phyloP scores from a whole-genome alignment of 805 yeast species.

The Suhomyces xylopsoci region DNA sequence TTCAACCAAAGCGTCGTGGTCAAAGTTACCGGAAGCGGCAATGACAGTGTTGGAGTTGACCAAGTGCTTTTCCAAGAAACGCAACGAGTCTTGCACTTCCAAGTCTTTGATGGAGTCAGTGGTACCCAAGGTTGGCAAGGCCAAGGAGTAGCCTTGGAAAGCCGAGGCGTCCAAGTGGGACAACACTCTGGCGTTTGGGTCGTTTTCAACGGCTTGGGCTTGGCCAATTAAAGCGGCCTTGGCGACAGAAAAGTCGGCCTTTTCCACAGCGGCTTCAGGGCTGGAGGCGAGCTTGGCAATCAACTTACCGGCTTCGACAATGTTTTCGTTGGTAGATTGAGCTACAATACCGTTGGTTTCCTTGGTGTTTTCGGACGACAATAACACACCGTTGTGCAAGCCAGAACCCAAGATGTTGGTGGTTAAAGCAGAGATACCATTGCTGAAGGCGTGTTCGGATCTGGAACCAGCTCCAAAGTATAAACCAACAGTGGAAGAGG shows the following conservation, averaged over 20 bases:
- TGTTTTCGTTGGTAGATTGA: conserved; percentile 49
- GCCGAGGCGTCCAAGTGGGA: conserved; percentile 83
- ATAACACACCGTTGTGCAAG: conserved; percentile 52
- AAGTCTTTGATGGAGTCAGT: conserved; percentile 58
- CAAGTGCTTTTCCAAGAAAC: conserved; percentile 55
- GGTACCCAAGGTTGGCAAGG: conserved; percentile 76
- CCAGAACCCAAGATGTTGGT: conserved; percentile 46
- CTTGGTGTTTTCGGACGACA: conserved; percentile 53
- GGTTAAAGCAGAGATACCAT: conserved; percentile 72
- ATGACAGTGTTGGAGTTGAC: conserved; percentile 65
- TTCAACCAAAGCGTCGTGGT: conserved; percentile 67
- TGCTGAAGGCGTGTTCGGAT: conserved; percentile 75
- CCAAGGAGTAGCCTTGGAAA: conserved; percentile 80
- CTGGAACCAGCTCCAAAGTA: conserved; percentile 77
- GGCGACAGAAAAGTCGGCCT: conserved; percentile 46
- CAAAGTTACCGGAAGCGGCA: conserved; percentile 67
- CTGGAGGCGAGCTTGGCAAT: conserved; percentile 45
- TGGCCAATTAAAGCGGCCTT: conserved; percentile 45
- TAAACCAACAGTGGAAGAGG: conserved; percentile 63
- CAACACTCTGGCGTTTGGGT: conserved; percentile 54
- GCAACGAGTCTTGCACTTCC: conserved; percentile 54
- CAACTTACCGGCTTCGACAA: conserved; percentile 49
- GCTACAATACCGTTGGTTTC: conserved; percentile 66
- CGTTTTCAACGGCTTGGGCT: conserved; percentile 55
- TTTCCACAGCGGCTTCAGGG: conserved; percentile 36